Base-by-base conservation (phyloP, 73 alveolate genomes). In the Stentor coeruleus region DNA sequence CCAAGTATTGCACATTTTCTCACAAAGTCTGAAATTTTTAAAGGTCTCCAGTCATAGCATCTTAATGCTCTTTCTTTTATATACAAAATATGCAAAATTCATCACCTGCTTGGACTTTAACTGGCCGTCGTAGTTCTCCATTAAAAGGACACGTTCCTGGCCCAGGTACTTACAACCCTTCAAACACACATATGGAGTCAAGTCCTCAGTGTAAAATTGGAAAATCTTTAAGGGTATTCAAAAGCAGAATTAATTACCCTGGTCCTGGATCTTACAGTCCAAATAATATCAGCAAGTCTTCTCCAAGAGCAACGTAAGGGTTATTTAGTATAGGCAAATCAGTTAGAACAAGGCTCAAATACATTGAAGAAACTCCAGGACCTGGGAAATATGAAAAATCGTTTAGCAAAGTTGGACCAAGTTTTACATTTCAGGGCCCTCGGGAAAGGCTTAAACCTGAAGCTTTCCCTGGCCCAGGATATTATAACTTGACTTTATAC, bases 191-290 rank as follows among this genome's bases (percentile, higher is more conserved):
- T 49, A 11, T 49, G 20, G 66, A 49, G 66, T 11, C 6, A 6
- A 6, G 28, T 49, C 66, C 66, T 11, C 28, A 20, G 6, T 49
- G 66, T 20, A 49, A 11, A 20, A 49, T 49, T 11, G 66, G 66
- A 11, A 49, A 49, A 49, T 49, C 66, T 20, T 49, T 20, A 11
- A 49, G 20, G 20, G 20, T 20, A 49, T 6, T 20, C 6, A 49
- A 49, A 20, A 11, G 28, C 28, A 49, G 6, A 6, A 49, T 20
- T 6, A 49, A 11, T 11, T 11, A 49, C 20, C 66, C 66, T 11
- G 66, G 66, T 49, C 66, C 66, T 11, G 66, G 66, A 20, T 49
- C 66, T 49, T 49, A 49, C 66, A 11, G 28, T 49, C 66, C 66
- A 49, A 49, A 49, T 20, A 11, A 6, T 49, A 11, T 20, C 20